Evolutionary conservation across 805 yeast genomes (phyloP).

Genomic region (Candida silvatica): DNA sequence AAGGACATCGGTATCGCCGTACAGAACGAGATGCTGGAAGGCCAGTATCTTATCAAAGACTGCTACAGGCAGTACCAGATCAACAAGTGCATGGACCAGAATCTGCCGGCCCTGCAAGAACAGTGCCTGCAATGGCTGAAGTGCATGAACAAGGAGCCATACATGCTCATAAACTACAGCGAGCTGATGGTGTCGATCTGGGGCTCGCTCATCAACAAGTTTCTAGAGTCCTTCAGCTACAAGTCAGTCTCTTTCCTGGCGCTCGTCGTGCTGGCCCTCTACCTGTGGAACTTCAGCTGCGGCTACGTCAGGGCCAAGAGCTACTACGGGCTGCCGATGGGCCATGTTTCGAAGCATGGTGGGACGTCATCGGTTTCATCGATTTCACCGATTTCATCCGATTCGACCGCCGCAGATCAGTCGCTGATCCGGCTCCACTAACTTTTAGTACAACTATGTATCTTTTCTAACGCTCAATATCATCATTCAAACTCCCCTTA

Average conservation of each 20-base stretch:
- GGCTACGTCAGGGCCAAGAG: slow-evolving; percentile 49
- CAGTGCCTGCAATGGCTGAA: slow-evolving; percentile 55
- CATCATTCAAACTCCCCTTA: no score
- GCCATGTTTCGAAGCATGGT: no score
- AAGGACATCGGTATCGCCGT: slow-evolving; percentile 46
- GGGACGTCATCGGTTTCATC: no score
- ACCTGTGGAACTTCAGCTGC: slow-evolving; percentile 53
- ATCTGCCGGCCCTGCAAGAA: slow-evolving; percentile 48
- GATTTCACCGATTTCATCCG: no score
- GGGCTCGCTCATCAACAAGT: slow-evolving; percentile 52
- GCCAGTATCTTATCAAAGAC: slow-evolving; percentile 40
- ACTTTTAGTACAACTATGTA: no score
- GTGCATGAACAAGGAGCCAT: slow-evolving; percentile 56
- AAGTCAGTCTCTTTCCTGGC: slow-evolving; percentile 24
- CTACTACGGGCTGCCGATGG: slow-evolving; percentile 1
- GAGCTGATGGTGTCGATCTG: slow-evolving; percentile 53
- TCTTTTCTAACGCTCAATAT: no score
- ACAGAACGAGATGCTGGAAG: slow-evolving; percentile 34
- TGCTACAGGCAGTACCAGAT: slow-evolving; percentile 44
- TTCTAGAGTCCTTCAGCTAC: slow-evolving; percentile 60
- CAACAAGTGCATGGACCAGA: slow-evolving; percentile 50
- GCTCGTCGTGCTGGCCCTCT: slow-evolving; percentile 29
- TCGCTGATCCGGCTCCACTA: no score
- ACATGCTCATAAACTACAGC: slow-evolving; percentile 40
- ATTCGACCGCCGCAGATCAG: no score